Conservation (phyloP, 257 asterid genomes). For the Nicotiana knightiana region DNA sequence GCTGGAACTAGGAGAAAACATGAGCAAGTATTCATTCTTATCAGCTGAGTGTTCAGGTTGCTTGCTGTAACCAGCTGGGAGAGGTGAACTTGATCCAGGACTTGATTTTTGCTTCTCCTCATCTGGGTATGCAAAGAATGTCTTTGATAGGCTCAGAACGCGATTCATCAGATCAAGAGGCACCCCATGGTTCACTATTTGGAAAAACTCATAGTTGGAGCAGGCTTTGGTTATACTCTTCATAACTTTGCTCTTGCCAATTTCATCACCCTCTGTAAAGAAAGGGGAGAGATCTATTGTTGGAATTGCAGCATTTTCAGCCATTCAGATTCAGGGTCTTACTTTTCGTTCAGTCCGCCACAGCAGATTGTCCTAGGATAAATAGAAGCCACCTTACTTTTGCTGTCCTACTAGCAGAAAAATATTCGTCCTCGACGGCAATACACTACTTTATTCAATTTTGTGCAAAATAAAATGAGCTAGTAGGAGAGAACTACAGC, state of each 20-base stretch:
- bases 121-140: slow-evolving; percentile 29
- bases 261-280: slow-evolving; percentile 22
- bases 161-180: slow-evolving; percentile 31
- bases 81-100: slow-evolving; percentile 22
- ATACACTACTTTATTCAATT: too few relatives aligned
- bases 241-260: slow-evolving; percentile 18
- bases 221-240: slow-evolving; percentile 33
- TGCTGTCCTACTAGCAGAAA: background rate
- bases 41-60: slow-evolving; percentile 35
- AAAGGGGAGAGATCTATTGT: slow-evolving; percentile 41
- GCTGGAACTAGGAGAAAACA: slow-evolving; percentile 30
- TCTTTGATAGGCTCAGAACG: slow-evolving; percentile 29
- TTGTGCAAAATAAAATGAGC: background rate
- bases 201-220: slow-evolving; percentile 41
- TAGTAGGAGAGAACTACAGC: too few relatives aligned
- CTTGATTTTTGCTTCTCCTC: slow-evolving; percentile 35
- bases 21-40: slow-evolving; percentile 41
- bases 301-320: slow-evolving; percentile 20
- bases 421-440: background rate
- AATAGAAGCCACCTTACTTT: background rate
- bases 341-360: too few relatives aligned
- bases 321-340: background rate
- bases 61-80: slow-evolving; percentile 45
- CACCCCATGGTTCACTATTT: slow-evolving; percentile 36
- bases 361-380: too few relatives aligned